Base-by-base conservation (phyloP, 768 basidiomycete genomes). In the Xerocomellus chrysenteron region DNA sequence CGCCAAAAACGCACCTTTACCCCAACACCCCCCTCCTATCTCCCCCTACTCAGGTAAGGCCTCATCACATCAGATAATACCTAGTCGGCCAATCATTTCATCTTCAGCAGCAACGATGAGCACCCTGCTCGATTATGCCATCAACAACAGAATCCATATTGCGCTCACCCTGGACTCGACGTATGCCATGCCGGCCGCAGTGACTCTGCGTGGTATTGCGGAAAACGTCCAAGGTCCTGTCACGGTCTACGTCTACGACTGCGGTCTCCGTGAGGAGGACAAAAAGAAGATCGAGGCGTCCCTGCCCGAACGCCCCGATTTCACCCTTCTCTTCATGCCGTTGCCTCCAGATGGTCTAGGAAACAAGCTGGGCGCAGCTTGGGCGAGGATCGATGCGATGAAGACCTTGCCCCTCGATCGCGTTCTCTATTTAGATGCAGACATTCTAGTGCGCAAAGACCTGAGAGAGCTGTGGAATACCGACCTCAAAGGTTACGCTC, bases 381-480 rank as follows among this genome's bases (percentile, higher is more conserved):
- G 80, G 80, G 78, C 76, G 1, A 82, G 81, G 66, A 52, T 82
- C 32, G 79, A 79, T 50, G 65, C 80, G 64, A 63, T 77, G 26
- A 56, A 61, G 0, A 33, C 68, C 10, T 60, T 82, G 14, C 81
- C 80, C 0, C 74, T 80, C 21, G 78, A 82, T 58, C 69, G 78
- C 0, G 75, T 74, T 4, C 64, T 81, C 17, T 82, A 81, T 57
- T 68, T 16, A 68, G 41, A 42, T 24, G 21, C 41, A 8, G 41
- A 24, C 21, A 13, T 2, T 21, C 41, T 83, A 2, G 74, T 82
- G 10, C 72, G 77, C 3, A 54, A 49, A 4, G 73, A 73, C 52
- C 41, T 83, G 40, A 60, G 60, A 30, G 61, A 58, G n/a, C 63
- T 82, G 41, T 82, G 81, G 82, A 59, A 71, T 14, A 74, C 68